A percentile compares a stretch with the other conserved stretches of the same genome.
Evolutionary conservation across 139 green algal species (phyloP).

Genomic region (Closterium sp.): DNA sequence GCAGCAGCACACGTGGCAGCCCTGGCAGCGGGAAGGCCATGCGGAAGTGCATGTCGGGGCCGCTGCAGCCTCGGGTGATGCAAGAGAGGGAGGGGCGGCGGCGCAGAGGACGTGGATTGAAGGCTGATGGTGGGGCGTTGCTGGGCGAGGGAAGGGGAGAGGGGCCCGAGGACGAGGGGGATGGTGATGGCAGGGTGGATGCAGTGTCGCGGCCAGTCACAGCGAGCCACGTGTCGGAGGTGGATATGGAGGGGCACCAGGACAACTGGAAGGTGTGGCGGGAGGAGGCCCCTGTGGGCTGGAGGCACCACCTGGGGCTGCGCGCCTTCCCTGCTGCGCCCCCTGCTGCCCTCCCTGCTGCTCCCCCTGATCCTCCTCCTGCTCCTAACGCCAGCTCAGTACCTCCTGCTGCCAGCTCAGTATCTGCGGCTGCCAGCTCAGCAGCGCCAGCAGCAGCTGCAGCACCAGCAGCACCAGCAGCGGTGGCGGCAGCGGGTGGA

Average conservation of each 20-base stretch:
- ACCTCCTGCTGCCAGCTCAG: neutral
- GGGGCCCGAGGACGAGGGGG: neutral
- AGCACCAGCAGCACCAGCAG: neutral
- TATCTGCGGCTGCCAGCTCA: neutral
- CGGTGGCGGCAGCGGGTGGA: neutral
- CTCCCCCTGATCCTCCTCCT: neutral
- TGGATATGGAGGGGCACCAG: neutral
- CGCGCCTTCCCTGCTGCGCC: neutral
- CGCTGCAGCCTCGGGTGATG: neutral
- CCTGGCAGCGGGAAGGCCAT: neutral
- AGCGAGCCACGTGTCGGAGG: neutral
- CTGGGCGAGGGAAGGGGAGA: neutral
- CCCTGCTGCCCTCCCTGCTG: neutral
- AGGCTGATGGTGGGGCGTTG: too few species aligned
- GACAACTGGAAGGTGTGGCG: neutral
- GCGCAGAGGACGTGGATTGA: neutral
- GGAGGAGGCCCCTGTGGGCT: neutral
- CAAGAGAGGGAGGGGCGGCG: neutral
- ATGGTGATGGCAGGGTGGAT: neutral
- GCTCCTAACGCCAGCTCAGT: neutral
- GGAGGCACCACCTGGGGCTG: neutral
- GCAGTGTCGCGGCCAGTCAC: neutral
- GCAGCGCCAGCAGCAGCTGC: neutral
- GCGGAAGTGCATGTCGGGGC: neutral
- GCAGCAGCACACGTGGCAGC: neutral